Conservation (phyloP, 306 rosid genomes). For the Begonia masoniana region DNA sequence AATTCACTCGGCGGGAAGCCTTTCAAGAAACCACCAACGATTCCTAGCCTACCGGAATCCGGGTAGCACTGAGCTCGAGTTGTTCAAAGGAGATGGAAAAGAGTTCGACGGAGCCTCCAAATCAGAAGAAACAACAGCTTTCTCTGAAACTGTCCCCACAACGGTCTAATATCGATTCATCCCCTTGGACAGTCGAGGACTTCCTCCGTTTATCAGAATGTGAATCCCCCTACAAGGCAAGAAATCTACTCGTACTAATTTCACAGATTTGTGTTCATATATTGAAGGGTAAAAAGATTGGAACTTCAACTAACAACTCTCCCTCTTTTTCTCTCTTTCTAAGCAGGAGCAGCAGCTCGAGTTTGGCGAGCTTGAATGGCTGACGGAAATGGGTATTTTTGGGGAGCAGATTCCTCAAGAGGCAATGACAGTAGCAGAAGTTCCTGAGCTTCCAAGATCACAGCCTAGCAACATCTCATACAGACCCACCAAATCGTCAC, state of each 20-base stretch:
- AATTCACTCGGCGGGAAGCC: conserved; percentile 58
- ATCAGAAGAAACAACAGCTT: conserved; percentile 30
- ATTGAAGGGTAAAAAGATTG: too few species aligned
- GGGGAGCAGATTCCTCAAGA: conserved; percentile 59
- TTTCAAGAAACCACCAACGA: conserved; percentile 88
- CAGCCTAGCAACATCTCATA: conserved; percentile 34
- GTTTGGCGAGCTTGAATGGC: conserved; percentile 90
- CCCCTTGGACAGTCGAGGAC: conserved; percentile 56
- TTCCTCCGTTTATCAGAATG: conserved; percentile 56
- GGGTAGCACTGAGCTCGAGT: conserved; percentile 57
- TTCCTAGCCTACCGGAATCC: conserved; percentile 89
- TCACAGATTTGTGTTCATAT: too few species aligned
- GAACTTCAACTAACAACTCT: not conserved
- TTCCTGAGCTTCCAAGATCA: conserved; percentile 64
- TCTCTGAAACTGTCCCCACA: conserved; percentile 35
- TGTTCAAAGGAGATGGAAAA: conserved; percentile 45
- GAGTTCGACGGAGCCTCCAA: conserved; percentile 52
- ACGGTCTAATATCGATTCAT: too few species aligned
- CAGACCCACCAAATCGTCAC: conserved; percentile 39
- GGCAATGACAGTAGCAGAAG: conserved; percentile 79
- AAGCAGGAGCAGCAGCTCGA: conserved; percentile 63
- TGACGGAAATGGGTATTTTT: conserved; percentile 58
- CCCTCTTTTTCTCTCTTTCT: not conserved
- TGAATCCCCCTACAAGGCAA: conserved; percentile 63
- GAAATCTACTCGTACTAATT: not conserved